These are phyloP conservation scores for Suhomyces coccinellae DNA, from an alignment of 1,139 yeast genomes.

Conservation along the genomic window DNA sequence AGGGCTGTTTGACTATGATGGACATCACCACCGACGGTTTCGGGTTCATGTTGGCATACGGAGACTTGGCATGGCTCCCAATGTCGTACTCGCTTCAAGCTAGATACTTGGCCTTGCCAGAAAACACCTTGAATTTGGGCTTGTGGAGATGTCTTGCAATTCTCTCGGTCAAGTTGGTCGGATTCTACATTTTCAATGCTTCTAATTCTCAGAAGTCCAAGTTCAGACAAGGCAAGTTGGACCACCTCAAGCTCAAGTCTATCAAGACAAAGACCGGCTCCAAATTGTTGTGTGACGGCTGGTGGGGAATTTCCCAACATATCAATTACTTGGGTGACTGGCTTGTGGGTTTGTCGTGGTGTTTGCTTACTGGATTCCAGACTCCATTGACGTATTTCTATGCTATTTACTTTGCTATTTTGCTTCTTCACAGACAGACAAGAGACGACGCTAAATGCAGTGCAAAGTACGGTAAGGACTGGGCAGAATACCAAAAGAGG, in stretches of 20 bases:
- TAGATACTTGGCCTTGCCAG: constrained; percentile 64
- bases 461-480: constrained; percentile 77
- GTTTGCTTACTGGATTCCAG: constrained; percentile 81
- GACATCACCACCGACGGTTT: constrained; percentile 96
- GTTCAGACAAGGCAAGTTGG: constrained; percentile 76
- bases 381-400: constrained; percentile 88
- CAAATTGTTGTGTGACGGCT: constrained; percentile 79
- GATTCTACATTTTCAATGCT: constrained; percentile 80
- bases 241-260: constrained; percentile 59
- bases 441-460: constrained; percentile 93
- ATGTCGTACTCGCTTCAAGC: constrained; percentile 87
- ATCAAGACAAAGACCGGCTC: constrained; percentile 79
- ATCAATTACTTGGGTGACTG: constrained; percentile 96
- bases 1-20: constrained; percentile 88
- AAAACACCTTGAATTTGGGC: constrained; percentile 61
- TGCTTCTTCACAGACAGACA: constrained; percentile 81
- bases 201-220: constrained; percentile 83
- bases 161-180: constrained; percentile 49
- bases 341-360: constrained; percentile 90
- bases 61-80: constrained; percentile 93
- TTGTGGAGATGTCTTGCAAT: constrained; percentile 33
- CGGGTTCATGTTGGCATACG: constrained; percentile 94
- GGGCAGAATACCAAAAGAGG: constrained; percentile 74
- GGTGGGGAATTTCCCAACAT: constrained; percentile 96
- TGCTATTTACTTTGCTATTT: constrained; percentile 75